phyloP scores from a whole-genome alignment of 768 basidiomycete species.

The Calocybe cyanea region DNA sequence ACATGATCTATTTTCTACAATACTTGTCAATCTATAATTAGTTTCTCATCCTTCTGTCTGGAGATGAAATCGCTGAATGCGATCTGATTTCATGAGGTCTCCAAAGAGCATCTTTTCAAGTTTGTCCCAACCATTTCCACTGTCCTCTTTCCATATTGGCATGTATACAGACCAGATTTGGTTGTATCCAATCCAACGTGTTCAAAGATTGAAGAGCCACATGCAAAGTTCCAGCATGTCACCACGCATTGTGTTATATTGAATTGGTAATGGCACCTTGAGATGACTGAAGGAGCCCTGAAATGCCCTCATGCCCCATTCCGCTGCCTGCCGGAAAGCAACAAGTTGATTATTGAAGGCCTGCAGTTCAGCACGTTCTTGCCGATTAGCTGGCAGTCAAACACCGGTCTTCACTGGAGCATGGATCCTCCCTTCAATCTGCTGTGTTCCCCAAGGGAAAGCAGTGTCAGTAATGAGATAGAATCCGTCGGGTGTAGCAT shows the following conservation, averaged over 20 bases:
- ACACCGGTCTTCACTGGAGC: conserved; percentile 35
- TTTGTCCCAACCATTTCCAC: conserved; percentile 29
- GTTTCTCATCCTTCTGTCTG: no score
- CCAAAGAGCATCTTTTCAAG: conserved; percentile 37
- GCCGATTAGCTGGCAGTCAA: conserved; percentile 1
- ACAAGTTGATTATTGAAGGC: conserved; percentile 34
- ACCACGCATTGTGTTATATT: conserved; percentile 17
- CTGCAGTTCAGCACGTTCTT: conserved; percentile 19
- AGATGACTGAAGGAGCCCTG: conserved; percentile 46
- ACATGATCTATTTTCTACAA: no score
- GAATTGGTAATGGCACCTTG: conserved; percentile 34
- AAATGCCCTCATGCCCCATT: conserved; percentile 46
- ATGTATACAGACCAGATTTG: conserved; percentile 40
- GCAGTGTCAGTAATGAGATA: conserved; percentile 44
- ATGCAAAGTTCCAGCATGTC: conserved; percentile 34
- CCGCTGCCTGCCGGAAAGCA: conserved; percentile 43
- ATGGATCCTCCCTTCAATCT: conserved; percentile 29
- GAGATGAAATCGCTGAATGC: conserved; percentile 31
- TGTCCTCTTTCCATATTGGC: conserved; percentile 29
- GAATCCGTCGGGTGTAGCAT: conserved; percentile 33
- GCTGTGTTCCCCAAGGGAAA: conserved; percentile 33
- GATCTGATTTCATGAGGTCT: conserved; percentile 27
- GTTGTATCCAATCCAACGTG: conserved; percentile 32
- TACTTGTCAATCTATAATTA: no score
- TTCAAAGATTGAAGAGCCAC: conserved; percentile 31